phyloP scores from a whole-genome alignment of 768 basidiomycete genomes.

The Sistotremastrum niveocremeum region DNA sequence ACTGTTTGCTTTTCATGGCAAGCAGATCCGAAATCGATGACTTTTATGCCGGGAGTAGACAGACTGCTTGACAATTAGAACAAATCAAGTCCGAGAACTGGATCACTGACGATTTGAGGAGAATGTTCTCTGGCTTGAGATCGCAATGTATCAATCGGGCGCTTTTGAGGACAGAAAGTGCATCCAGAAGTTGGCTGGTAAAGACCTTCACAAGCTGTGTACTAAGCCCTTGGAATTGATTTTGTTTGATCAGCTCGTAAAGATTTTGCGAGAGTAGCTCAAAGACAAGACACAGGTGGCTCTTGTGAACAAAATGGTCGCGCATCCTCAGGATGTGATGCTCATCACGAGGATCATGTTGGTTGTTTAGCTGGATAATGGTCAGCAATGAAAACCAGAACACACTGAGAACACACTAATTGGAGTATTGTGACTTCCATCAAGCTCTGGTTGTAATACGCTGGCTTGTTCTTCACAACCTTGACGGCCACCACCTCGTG shows the following conservation, averaged over 20 bases:
- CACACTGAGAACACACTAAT: conserved; percentile 43
- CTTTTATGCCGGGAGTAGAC: conserved; percentile 95
- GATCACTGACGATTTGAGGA: conserved; percentile 73
- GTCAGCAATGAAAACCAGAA: background rate
- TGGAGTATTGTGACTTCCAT: conserved; percentile 99
- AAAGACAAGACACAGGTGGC: conserved; percentile 94
- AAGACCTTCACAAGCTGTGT: conserved; percentile 98
- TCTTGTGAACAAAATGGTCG: conserved; percentile 94
- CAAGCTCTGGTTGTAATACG: conserved; percentile 99
- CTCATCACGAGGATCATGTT: conserved; percentile 85
- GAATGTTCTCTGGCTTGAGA: conserved; percentile 96
- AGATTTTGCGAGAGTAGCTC: conserved; percentile 94
- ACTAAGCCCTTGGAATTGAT: conserved; percentile 94
- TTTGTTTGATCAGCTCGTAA: conserved; percentile 99
- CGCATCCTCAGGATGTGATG: conserved; percentile 92
- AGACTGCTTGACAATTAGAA: conserved; percentile 35
- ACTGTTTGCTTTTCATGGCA: conserved; percentile 99
- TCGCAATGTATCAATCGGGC: conserved; percentile 96
- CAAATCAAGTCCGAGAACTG: conserved; percentile 6
- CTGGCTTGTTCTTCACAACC: conserved; percentile 99
- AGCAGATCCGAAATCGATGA: conserved; percentile 98
- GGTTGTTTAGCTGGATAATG: conserved; percentile 68
- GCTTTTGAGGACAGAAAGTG: conserved; percentile 85
- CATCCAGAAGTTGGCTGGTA: conserved; percentile 88
- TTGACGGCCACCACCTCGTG: conserved; percentile 98